Conservation (phyloP, 2,329 filamentous ascomycete species). For the Coniochaeta sp. region DNA sequence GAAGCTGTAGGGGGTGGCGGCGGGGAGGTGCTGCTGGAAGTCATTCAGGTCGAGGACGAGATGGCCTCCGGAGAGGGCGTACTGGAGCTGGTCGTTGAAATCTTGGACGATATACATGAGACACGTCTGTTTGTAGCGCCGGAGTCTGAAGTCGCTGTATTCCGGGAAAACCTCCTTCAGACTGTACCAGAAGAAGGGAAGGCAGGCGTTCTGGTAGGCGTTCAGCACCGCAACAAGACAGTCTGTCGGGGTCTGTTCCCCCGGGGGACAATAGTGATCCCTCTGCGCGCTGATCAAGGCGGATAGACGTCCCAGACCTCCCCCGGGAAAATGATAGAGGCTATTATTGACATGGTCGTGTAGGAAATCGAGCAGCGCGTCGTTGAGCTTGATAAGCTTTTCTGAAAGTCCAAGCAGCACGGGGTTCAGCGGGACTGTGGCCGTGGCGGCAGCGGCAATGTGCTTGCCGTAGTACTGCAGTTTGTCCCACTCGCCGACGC, state of each 20-base stretch:
- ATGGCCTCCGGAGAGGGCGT: background rate
- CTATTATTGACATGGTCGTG: slow-evolving; percentile 3
- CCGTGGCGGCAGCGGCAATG: slow-evolving; percentile 1
- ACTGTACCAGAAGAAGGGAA: slow-evolving; percentile 26
- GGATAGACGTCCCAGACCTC: background rate
- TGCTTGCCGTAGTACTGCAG: slow-evolving; percentile 9
- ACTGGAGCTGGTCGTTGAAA: background rate
- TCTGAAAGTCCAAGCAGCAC: background rate
- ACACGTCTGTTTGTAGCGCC: background rate
- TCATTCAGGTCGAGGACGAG: background rate
- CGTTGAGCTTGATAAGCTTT: slow-evolving; percentile 7
- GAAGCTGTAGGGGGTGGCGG: background rate
- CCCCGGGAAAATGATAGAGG: background rate
- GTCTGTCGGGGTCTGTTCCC: slow-evolving; percentile 16
- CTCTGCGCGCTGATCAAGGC: slow-evolving; percentile 27
- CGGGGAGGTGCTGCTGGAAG: background rate
- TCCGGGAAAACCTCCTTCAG: slow-evolving; percentile 5
- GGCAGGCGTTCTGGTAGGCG: slow-evolving; percentile 24
- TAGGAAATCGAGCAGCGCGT: slow-evolving; percentile 6
- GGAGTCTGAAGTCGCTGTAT: background rate
- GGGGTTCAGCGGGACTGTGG: background rate
- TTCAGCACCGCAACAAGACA: slow-evolving; percentile 19
- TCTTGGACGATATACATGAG: background rate
- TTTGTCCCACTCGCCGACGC: slow-evolving; percentile 26
- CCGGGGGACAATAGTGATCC: slow-evolving; percentile 25